Percentiles rank a stretch among this genome's conserved stretches.
Conservation (phyloP, 495 filamentous ascomycete species). For the Lepraria neglecta region DNA sequence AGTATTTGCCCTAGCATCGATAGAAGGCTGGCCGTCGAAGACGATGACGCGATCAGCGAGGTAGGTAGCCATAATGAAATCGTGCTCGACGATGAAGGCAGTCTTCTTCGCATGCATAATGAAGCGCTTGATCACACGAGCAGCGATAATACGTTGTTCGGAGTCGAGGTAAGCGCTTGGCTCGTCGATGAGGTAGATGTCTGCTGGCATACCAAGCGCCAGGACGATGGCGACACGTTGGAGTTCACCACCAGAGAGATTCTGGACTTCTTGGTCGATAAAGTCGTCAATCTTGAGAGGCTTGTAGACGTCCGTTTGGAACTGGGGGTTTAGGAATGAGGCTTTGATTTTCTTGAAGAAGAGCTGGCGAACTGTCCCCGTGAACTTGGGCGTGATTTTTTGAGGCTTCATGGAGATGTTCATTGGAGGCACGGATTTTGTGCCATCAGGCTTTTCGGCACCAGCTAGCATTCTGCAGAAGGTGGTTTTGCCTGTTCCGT, state of each 20-base stretch:
- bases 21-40: conserved; percentile 87
- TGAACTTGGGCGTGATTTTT: conserved; percentile 97
- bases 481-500: conserved; percentile 91
- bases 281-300: conserved; percentile 96
- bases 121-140: conserved; percentile 97
- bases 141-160: conserved; percentile 96
- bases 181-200: conserved; percentile 98
- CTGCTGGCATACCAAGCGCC: conserved; percentile 88
- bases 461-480: conserved; percentile 96
- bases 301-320: conserved; percentile 99
- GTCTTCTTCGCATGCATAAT: conserved; percentile 99
- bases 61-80: conserved; percentile 99
- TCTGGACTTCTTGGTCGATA: conserved; percentile 98
- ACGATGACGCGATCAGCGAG: conserved; percentile 97
- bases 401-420: conserved; percentile 99
- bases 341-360: conserved; percentile 98
- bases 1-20: conserved; percentile 77
- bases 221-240: conserved; percentile 97
- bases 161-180: conserved; percentile 93
- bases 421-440: conserved; percentile 74
- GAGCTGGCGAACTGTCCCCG: conserved; percentile 87
- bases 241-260: conserved; percentile 96
- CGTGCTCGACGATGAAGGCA: conserved; percentile 98
- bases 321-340: conserved; percentile 90
- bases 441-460: conserved; percentile 79